These are phyloP conservation scores for Annona cherimola DNA, from an alignment of 164 flowering plant species.

Conservation along the genomic window DNA sequence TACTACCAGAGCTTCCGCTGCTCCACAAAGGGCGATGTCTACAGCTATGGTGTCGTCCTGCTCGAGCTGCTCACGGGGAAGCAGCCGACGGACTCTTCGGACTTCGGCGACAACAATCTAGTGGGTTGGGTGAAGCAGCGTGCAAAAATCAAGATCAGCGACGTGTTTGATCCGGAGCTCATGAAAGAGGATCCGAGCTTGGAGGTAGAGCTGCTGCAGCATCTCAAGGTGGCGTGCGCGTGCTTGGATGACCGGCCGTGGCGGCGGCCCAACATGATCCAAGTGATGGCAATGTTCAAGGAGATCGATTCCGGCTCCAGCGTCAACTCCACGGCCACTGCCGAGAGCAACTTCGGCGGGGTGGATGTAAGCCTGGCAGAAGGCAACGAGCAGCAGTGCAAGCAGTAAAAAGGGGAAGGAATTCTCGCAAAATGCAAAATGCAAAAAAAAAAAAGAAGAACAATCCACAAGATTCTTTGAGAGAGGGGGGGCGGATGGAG, in stretches of 20 bases:
- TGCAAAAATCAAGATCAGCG: constrained; percentile 59
- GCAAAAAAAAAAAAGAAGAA: not conserved
- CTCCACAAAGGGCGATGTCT: constrained; percentile 91
- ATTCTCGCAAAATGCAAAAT: not conserved
- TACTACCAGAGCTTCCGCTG: constrained; percentile 95
- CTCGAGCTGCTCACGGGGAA: constrained; percentile 92
- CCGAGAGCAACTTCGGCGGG: constrained; percentile 43
- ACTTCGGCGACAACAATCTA: constrained; percentile 92
- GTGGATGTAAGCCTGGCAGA: constrained; percentile 75
- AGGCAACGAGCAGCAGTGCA: constrained; percentile 47
- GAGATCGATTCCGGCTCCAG: constrained; percentile 84
- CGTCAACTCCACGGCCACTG: constrained; percentile 37
- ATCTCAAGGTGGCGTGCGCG: constrained; percentile 73
- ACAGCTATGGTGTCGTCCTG: constrained; percentile 93
- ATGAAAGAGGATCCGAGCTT: constrained; percentile 64
- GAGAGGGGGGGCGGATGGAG: constrained; percentile 6
- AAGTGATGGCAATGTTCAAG: constrained; percentile 95
- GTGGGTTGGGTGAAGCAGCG: constrained; percentile 98
- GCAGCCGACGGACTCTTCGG: constrained; percentile 81
- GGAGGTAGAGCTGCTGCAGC: constrained; percentile 82
- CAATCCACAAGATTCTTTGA: constrained; percentile 14
- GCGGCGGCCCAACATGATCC: constrained; percentile 86
- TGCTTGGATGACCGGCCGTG: constrained; percentile 82
- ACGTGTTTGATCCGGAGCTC: constrained; percentile 76
- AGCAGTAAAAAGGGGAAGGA: constrained; percentile 17